These are phyloP conservation scores for Ophiocordyceps robertsii DNA, from an alignment of 2,329 filamentous ascomycete genomes.

Conservation along the genomic window DNA sequence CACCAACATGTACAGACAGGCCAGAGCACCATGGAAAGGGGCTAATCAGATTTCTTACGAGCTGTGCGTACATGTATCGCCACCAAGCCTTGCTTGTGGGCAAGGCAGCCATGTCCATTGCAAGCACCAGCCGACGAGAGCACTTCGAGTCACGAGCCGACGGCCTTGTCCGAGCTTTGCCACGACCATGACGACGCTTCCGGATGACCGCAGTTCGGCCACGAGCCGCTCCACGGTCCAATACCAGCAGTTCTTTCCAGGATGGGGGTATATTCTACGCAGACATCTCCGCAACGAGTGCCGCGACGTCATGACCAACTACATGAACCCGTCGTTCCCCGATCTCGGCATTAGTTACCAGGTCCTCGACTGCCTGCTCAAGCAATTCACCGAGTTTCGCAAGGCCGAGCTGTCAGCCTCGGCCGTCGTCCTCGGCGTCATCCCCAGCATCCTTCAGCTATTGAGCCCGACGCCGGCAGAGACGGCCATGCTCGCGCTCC, in stretches of 20 bases:
- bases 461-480: slow-evolving; percentile 9
- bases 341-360: not conserved
- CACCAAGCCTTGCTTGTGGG: no score
- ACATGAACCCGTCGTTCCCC: not conserved
- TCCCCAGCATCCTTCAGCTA: slow-evolving; percentile 7
- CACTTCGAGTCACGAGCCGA: no score
- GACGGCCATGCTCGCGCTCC: slow-evolving; percentile 7
- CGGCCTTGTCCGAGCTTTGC: no score
- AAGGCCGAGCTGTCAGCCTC: slow-evolving; percentile 11
- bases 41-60: no score
- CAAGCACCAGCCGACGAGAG: no score
- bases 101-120: no score
- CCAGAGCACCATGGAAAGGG: no score
- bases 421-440: slow-evolving; percentile 9
- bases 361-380: slow-evolving; percentile 9
- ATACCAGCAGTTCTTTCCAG: not conserved
- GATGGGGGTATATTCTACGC: not conserved
- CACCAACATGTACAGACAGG: no score
- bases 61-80: no score
- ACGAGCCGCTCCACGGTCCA: not conserved
- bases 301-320: not conserved
- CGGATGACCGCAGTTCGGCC: not conserved
- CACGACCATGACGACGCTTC: not conserved
- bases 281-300: not conserved
- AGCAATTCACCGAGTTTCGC: slow-evolving; percentile 8